These are phyloP conservation scores for Cyclotella cryptica DNA, from an alignment of 108 stramenopile genomes.

Conservation along the genomic window DNA sequence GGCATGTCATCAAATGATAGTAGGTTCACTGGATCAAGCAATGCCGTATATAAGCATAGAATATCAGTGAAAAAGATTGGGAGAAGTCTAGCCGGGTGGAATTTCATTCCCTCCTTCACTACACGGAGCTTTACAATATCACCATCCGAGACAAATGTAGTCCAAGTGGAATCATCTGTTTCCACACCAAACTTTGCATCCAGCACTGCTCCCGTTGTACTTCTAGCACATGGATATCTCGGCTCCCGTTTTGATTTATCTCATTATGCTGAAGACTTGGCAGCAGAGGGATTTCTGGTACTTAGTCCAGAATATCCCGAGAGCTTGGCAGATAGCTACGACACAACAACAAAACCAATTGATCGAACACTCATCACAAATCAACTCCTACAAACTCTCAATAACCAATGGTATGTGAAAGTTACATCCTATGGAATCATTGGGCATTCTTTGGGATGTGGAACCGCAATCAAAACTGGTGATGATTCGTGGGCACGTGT, in stretches of 20 bases:
- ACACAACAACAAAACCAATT: constrained; percentile 46
- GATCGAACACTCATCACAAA: constrained; percentile 65
- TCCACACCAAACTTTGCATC: constrained; percentile 37
- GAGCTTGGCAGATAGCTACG: constrained; percentile 75
- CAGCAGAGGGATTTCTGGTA: constrained; percentile 67
- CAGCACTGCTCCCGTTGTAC: constrained; percentile 56
- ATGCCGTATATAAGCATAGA: constrained; percentile 58
- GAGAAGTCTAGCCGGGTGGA: constrained; percentile 68
- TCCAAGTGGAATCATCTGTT: constrained; percentile 12
- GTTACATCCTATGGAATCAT: constrained; percentile 64
- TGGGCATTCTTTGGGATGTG: constrained; percentile 80
- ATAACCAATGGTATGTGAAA: constrained; percentile 44
- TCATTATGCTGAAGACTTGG: constrained; percentile 73
- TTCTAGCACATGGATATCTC: constrained; percentile 65
- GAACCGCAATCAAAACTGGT: constrained; percentile 67
- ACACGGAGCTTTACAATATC: constrained; percentile 58
- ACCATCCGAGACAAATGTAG: constrained; percentile 24
- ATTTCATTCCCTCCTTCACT: constrained; percentile 73
- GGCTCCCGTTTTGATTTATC: constrained; percentile 79
- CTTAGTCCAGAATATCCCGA: constrained; percentile 79
- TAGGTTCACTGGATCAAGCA: neutral
- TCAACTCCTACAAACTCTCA: constrained; percentile 40
- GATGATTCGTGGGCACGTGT: constrained; percentile 78
- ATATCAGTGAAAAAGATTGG: constrained; percentile 79
- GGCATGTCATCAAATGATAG: neutral